These are phyloP conservation scores for Rhododendron williamsianum DNA, from an alignment of 148 eudicot genomes.

Conservation along the genomic window DNA sequence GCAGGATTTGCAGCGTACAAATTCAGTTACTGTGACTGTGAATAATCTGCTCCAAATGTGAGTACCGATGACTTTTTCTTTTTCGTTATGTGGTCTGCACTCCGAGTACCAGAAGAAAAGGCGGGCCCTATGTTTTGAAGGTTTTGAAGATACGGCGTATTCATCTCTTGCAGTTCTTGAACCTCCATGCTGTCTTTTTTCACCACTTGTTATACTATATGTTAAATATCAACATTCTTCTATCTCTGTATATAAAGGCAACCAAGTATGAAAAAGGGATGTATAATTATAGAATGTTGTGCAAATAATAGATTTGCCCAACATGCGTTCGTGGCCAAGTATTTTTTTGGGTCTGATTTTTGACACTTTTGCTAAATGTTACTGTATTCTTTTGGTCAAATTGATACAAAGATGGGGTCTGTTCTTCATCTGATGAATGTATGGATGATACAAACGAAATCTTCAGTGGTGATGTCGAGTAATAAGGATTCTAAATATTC, in stretches of 20 bases:
- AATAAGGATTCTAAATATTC: not conserved
- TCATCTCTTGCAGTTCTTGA: conserved; percentile 7
- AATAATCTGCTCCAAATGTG: conserved; percentile 98
- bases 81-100: conserved; percentile 3
- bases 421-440: not conserved
- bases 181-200: not conserved
- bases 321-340: not conserved
- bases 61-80: conserved; percentile 3
- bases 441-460: not conserved
- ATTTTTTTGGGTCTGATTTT: not conserved
- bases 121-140: conserved; percentile 1
- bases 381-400: not conserved
- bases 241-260: conserved; percentile 16
- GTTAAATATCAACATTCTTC: conserved; percentile 9
- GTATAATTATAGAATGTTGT: not conserved
- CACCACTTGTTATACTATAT: not conserved
- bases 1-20: conserved; percentile 93
- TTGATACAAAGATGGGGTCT: not conserved
- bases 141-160: not conserved
- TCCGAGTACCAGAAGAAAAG: conserved; percentile 5
- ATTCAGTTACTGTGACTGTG: conserved; percentile 79
- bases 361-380: not conserved
- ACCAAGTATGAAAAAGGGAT: conserved; percentile 1
- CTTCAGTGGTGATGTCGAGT: not conserved
- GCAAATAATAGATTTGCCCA: not conserved